Evolutionary conservation across 306 rosid genomes (phyloP).

Genomic region (Cyamopsis tetragonoloba): DNA sequence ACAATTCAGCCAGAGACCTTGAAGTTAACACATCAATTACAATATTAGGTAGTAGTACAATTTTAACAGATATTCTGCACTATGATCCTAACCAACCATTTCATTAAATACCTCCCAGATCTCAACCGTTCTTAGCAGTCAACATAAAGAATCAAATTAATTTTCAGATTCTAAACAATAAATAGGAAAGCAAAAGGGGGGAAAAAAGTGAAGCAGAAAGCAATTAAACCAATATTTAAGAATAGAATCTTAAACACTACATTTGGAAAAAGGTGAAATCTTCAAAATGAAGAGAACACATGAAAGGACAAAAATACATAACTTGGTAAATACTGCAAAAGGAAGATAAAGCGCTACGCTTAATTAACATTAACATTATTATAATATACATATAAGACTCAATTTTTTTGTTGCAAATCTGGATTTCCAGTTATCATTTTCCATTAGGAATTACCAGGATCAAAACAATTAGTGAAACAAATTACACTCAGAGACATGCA

Average conservation of each 20-base stretch:
- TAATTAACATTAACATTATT: slow-evolving; percentile 1
- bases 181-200: background rate
- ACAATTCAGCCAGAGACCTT: background rate
- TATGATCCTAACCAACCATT: slow-evolving; percentile 18
- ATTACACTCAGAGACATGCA: background rate
- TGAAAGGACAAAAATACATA: background rate
- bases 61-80: background rate
- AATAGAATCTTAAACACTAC: background rate
- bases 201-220: background rate
- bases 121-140: background rate
- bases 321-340: slow-evolving; percentile 27
- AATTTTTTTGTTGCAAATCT: background rate
- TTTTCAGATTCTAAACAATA: background rate
- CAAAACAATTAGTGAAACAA: background rate
- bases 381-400: background rate
- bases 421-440: background rate
- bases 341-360: background rate
- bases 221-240: background rate
- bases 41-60: background rate
- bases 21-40: background rate
- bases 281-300: slow-evolving; percentile 15
- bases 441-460: background rate
- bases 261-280: background rate
- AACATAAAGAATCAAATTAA: background rate
- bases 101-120: background rate